phyloP scores from a whole-genome alignment of 202 grass and related monocot species.

The Elaeis oleifera region DNA sequence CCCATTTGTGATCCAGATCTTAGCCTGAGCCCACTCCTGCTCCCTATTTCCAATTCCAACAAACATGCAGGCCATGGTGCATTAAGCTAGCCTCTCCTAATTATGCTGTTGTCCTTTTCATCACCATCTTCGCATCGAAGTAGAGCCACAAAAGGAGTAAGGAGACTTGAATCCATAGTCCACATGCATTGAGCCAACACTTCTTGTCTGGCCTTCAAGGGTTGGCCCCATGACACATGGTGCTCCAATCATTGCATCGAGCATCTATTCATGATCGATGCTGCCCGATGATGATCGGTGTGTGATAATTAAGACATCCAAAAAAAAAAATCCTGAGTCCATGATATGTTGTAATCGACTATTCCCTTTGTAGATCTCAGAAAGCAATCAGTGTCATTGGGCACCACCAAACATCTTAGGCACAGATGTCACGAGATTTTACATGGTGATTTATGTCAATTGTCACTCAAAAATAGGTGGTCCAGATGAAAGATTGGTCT shows the following conservation, averaged over 20 bases:
- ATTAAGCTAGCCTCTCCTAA: slow-evolving; percentile 9
- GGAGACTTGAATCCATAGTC: slow-evolving; percentile 9
- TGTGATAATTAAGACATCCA: neutral
- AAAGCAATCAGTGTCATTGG: no score
- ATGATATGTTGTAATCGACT: neutral
- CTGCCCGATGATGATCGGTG: neutral
- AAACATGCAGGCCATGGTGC: slow-evolving; percentile 22
- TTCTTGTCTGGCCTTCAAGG: slow-evolving; percentile 26
- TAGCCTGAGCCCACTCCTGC: slow-evolving; percentile 7
- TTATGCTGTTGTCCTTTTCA: slow-evolving; percentile 21
- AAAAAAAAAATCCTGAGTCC: slow-evolving; percentile 5
- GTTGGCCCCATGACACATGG: no score
- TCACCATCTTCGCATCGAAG: slow-evolving; percentile 15
- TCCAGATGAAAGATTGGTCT: no score
- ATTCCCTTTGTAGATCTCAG: no score
- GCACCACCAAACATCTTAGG: no score
- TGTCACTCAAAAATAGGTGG: no score
- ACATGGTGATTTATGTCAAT: no score
- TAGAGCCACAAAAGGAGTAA: slow-evolving; percentile 15
- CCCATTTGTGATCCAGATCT: slow-evolving; percentile 6
- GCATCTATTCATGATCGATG: neutral
- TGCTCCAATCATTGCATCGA: slow-evolving; percentile 2
- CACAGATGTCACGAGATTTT: no score
- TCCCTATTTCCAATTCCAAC: slow-evolving; percentile 21
- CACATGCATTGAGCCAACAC: slow-evolving; percentile 28